Percentiles rank a stretch among this genome's conserved stretches.
These are phyloP conservation scores for Collybiopsis confluens DNA, from an alignment of 768 basidiomycete species.

Conservation along the genomic window DNA sequence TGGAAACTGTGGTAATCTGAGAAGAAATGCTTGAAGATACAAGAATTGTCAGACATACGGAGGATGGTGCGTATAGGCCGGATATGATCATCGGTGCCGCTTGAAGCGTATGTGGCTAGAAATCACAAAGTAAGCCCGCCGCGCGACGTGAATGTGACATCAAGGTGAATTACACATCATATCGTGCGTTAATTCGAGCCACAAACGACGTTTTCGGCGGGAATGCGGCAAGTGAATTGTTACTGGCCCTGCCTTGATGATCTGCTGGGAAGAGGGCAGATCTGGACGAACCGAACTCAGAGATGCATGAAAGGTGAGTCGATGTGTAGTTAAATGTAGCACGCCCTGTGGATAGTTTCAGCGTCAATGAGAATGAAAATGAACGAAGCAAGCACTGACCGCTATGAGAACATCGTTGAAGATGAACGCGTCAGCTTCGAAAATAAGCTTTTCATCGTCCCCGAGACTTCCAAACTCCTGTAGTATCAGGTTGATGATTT, in stretches of 20 bases:
- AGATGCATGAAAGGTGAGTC: conserved; percentile 62
- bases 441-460: conserved; percentile 40
- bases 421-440: conserved; percentile 49
- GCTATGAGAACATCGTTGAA: conserved; percentile 47
- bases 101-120: conserved; percentile 40
- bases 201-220: conserved; percentile 45
- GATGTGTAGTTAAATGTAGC: conserved; percentile 62
- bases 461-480: conserved; percentile 56
- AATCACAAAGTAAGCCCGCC: no score
- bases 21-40: not conserved
- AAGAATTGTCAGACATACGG: conserved; percentile 30
- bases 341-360: conserved; percentile 36
- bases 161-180: conserved; percentile 38
- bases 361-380: conserved; percentile 3
- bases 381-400: conserved; percentile 21
- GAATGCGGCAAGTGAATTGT: conserved; percentile 41
- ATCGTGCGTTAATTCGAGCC: conserved; percentile 60
- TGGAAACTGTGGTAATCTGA: conserved; percentile 36
- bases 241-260: conserved; percentile 49
- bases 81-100: conserved; percentile 48
- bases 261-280: conserved; percentile 22
- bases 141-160: no score
- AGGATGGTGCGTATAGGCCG: conserved; percentile 50
- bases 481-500: conserved; percentile 46
- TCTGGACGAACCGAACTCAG: conserved; percentile 42